Evolutionary conservation across 192 early-diverging fungal species (phyloP), one percentile per base, ranked within the genome.

Genomic region (Phycomyces nitens): DNA sequence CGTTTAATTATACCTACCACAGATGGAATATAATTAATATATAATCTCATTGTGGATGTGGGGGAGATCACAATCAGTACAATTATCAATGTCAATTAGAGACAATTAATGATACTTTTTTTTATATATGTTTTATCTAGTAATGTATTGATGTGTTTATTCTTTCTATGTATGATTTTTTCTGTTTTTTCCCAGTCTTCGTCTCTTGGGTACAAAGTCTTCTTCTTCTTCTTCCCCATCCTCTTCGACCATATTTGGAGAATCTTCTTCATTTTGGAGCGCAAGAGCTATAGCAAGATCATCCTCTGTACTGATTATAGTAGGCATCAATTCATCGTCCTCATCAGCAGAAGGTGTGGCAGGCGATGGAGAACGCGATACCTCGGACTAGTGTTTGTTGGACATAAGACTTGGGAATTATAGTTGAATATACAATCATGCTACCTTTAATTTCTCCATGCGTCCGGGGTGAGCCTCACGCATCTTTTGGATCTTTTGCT

Each of bases 401-500:
- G n/a, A n/a, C n/a, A n/a, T n/a, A n/a, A n/a, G n/a, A n/a, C n/a
- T n/a, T n/a, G n/a, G n/a, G n/a, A n/a, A n/a, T n/a, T n/a, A n/a
- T n/a, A n/a, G n/a, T n/a, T n/a, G n/a, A 27, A 8, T 18, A 55
- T 42, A 26, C 18, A 18, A 1, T 3, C 26, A n/a, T 42, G 20
- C 24, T 26, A 60, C 58, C 63, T 71, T 71, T 26, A 71, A 24
- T 61, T 71, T 60, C 15, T 53, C 62, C 41, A 71, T 57, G 43
- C 58, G 69, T 50, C 40, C 58, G 4, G 69, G 69, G 29, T 60
- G 62, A 41, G 56, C 62, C 8, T 21, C 39, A n/a, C 65, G 68
- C 39, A 83, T 53, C 39, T 77, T 74, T 11, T 76, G 72, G 39
- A 91, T 86, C 66, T 82, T 72, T 0, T 72, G 75, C 24, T 82